These are phyloP conservation scores for Leccinum fuscescens DNA, from an alignment of 1,284 basidiomycete species.

Conservation along the genomic window DNA sequence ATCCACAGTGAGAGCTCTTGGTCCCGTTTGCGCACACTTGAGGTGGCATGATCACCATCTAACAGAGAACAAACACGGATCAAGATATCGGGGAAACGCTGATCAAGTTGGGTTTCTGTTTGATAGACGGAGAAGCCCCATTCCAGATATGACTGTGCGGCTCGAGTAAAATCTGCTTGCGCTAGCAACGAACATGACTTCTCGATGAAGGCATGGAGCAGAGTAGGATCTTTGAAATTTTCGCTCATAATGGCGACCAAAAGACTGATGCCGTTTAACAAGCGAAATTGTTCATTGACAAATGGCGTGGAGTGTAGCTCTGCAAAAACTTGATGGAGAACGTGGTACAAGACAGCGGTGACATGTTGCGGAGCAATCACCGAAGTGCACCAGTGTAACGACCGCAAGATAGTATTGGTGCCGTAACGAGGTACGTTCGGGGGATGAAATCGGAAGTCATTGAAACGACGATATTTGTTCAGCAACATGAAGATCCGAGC, in stretches of 20 bases:
- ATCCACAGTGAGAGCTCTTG: conserved; percentile 59
- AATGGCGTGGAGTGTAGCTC: conserved; percentile 69
- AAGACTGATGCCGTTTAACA: conserved; percentile 72
- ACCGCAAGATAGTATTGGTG: conserved; percentile 48
- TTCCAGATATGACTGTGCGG: conserved; percentile 73
- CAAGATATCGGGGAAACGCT: conserved; percentile 61
- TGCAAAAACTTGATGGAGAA: conserved; percentile 73
- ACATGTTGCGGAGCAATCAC: conserved; percentile 39
- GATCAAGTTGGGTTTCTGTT: conserved; percentile 39
- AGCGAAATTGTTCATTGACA: conserved; percentile 82
- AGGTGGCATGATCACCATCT: conserved; percentile 45
- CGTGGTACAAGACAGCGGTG: conserved; percentile 68
- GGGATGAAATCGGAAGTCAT: conserved; percentile 51
- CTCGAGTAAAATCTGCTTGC: conserved; percentile 65
- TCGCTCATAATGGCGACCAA: conserved; percentile 61
- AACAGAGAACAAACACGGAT: conserved; percentile 61
- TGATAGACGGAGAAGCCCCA: conserved; percentile 68
- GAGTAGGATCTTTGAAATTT: conserved; percentile 55
- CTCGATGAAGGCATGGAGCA: conserved; percentile 68
- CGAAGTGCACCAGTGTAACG: conserved; percentile 58
- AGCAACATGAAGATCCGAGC: conserved; percentile 48
- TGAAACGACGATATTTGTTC: conserved; percentile 47
- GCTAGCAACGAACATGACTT: conserved; percentile 65
- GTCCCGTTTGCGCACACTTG: conserved; percentile 38
- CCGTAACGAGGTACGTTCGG: conserved; percentile 62